Percentiles rank a stretch among this genome's conserved stretches.
These are phyloP conservation scores for Rhododendron kiyosumense DNA, from an alignment of 148 eudicot genomes.

Conservation along the genomic window DNA sequence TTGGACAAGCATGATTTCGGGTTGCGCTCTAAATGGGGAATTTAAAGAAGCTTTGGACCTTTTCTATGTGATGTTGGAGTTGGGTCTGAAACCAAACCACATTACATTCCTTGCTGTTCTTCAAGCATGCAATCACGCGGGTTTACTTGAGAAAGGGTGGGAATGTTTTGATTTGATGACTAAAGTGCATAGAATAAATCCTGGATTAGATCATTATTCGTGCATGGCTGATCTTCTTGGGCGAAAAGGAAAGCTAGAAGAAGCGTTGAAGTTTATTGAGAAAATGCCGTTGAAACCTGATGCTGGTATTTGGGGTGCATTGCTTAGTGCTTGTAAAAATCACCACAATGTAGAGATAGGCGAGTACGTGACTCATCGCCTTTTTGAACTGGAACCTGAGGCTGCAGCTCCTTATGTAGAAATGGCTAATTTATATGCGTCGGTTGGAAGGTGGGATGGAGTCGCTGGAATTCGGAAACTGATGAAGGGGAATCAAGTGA, in stretches of 20 bases:
- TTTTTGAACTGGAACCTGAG: slow-evolving; percentile 39
- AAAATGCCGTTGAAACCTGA: slow-evolving; percentile 52
- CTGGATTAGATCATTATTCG: slow-evolving; percentile 54
- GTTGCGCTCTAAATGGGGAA: slow-evolving; percentile 59
- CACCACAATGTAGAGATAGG: slow-evolving; percentile 49
- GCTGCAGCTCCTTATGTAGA: slow-evolving; percentile 61
- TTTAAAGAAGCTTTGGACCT: slow-evolving; percentile 37
- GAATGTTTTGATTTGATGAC: slow-evolving; percentile 52
- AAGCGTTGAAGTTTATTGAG: slow-evolving; percentile 42
- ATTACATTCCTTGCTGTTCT: slow-evolving; percentile 61
- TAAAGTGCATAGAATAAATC: slow-evolving; percentile 30
- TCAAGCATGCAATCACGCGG: slow-evolving; percentile 70
- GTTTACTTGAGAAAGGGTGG: slow-evolving; percentile 52
- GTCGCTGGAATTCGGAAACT: slow-evolving; percentile 40
- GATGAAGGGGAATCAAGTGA: slow-evolving; percentile 56
- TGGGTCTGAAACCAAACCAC: slow-evolving; percentile 47
- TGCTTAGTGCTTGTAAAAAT: slow-evolving; percentile 60
- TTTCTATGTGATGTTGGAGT: slow-evolving; percentile 37
- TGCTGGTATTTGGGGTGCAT: slow-evolving; percentile 62
- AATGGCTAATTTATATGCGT: slow-evolving; percentile 71
- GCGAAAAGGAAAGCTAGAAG: slow-evolving; percentile 54
- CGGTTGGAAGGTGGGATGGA: slow-evolving; percentile 49
- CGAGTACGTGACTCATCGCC: slow-evolving; percentile 37
- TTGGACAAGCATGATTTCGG: slow-evolving; percentile 58
- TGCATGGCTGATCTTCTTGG: slow-evolving; percentile 72